Base-by-base conservation (phyloP, 2,329 filamentous ascomycete species). In the Fusarium lyarnte region DNA sequence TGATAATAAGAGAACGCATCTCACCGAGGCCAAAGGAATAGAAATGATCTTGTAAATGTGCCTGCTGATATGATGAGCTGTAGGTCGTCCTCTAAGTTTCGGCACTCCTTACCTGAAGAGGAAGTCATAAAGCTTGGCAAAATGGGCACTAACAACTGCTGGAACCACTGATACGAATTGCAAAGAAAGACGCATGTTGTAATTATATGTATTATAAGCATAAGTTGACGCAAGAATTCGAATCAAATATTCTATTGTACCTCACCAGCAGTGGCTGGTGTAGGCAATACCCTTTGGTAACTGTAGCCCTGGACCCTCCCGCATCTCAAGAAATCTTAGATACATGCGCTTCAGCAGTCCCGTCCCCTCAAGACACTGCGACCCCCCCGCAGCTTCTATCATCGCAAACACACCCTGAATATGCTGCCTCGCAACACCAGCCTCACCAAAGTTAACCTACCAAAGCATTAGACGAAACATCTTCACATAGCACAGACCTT, bases 101-200 rank as follows among this genome's bases (percentile, higher is more conserved):
- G 8, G n/a, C 0, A 19, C 12, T 2, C 12, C 19, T 11, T 23
- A 51, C 47, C 6, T 19, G 6, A 11, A 51, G 6, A 23, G 47
- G 47, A 51, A 51, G 47, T 51, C 11, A 8, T 51, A 35, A 51
- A 8, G 29, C 47, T 51, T 35, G 47, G 47, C 29, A 35, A 51
- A 51, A 29, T 33, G 46, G 46, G 6, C 4, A 51, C 29, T 3
- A 5, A 9, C 3, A 14, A 13, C 8, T 13, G 9, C 2, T 19
- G 17, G 33, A 13, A 17, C 33, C 16, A 17, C 35, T 19, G 17
- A 36, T 19, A 19, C 8, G 8, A 11, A 51, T 25, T 12, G 1
- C 3, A 8, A 16, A 19, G 12, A 25, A 23, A 1, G 10, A 2
- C 5, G 6, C 12, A 11, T 11, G 5, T 8, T 14, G 29, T 35